These are phyloP conservation scores for Telopea speciosissima DNA, from an alignment of 177 flowering plant genomes.

Conservation along the genomic window DNA sequence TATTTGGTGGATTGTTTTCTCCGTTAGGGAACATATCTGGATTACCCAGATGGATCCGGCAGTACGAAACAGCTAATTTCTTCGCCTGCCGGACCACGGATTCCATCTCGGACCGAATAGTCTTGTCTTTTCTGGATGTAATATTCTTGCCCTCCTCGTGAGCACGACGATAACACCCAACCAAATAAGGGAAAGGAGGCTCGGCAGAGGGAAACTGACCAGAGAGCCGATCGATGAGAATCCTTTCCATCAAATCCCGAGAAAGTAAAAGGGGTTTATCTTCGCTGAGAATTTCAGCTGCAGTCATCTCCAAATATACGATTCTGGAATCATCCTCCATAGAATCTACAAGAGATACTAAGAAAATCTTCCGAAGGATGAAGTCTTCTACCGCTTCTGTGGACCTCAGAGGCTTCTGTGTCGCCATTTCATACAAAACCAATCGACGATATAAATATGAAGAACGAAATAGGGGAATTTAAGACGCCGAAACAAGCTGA, in stretches of 20 bases:
- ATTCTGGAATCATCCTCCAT: slow-evolving; percentile 40
- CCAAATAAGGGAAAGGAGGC: slow-evolving; percentile 61
- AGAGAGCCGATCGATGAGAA: slow-evolving; percentile 78
- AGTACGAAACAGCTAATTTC: slow-evolving; percentile 62
- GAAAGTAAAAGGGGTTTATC: slow-evolving; percentile 47
- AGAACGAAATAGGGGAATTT: too few relatives aligned
- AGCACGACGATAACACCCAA: slow-evolving; percentile 80
- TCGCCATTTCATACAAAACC: slow-evolving; percentile 33
- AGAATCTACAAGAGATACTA: slow-evolving; percentile 48
- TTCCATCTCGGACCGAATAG: slow-evolving; percentile 52
- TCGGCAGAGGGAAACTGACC: slow-evolving; percentile 43
- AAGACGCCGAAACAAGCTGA: too few relatives aligned
- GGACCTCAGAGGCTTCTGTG: slow-evolving; percentile 51
- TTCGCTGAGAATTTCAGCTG: slow-evolving; percentile 90
- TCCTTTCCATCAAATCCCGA: slow-evolving; percentile 63
- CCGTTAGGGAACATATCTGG: slow-evolving; percentile 56
- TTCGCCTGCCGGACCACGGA: slow-evolving; percentile 48
- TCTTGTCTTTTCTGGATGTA: slow-evolving; percentile 23
- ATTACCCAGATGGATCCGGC: slow-evolving; percentile 70
- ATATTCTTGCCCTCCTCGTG: slow-evolving; percentile 28
- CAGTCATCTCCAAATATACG: slow-evolving; percentile 72
- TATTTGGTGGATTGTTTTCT: slow-evolving; percentile 6
- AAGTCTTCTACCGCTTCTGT: slow-evolving; percentile 73
- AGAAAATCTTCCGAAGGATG: slow-evolving; percentile 73
- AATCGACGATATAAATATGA: neutral